Conservation (phyloP, 495 filamentous ascomycete genomes). For the Daldinia loculata region DNA sequence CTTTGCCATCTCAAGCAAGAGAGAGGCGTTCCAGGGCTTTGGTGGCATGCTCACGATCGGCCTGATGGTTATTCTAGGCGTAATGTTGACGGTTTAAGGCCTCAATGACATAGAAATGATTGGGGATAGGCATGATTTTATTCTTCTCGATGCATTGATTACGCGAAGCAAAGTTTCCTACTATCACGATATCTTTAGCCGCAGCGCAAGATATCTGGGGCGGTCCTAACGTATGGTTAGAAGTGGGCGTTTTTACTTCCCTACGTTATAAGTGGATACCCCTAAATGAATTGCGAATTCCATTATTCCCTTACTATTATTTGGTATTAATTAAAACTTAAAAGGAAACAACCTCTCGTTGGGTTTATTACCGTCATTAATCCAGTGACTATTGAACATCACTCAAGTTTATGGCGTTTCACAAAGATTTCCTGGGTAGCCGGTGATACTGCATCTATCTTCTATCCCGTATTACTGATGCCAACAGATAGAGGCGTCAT, state of each 20-base stretch:
- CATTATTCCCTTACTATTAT: slow-evolving; percentile 8
- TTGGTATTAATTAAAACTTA: not conserved
- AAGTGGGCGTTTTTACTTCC: slow-evolving; percentile 20
- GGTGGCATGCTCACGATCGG: slow-evolving; percentile 17
- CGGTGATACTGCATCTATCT: too few species aligned
- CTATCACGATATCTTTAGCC: slow-evolving; percentile 1
- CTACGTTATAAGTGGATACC: slow-evolving; percentile 35
- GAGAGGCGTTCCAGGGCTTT: slow-evolving; percentile 6
- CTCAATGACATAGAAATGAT: not conserved
- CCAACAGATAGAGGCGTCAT: too few species aligned
- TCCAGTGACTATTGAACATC: too few species aligned
- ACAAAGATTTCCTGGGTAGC: too few species aligned
- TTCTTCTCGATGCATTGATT: slow-evolving; percentile 6
- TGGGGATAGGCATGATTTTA: not conserved
- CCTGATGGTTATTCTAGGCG: slow-evolving; percentile 18
- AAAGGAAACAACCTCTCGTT: not conserved
- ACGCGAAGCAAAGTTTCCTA: not conserved
- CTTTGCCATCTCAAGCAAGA: slow-evolving; percentile 18
- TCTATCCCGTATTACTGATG: too few species aligned
- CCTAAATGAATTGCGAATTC: slow-evolving; percentile 12
- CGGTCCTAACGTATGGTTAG: not conserved
- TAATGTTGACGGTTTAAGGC: slow-evolving; percentile 19
- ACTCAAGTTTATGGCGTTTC: too few species aligned
- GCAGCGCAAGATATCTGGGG: not conserved
- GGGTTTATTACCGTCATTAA: not conserved